Percentiles rank a stretch among this genome's conserved stretches.
Evolutionary conservation across 164 flowering plant species (phyloP).

Genomic region (Taxillus chinensis): DNA sequence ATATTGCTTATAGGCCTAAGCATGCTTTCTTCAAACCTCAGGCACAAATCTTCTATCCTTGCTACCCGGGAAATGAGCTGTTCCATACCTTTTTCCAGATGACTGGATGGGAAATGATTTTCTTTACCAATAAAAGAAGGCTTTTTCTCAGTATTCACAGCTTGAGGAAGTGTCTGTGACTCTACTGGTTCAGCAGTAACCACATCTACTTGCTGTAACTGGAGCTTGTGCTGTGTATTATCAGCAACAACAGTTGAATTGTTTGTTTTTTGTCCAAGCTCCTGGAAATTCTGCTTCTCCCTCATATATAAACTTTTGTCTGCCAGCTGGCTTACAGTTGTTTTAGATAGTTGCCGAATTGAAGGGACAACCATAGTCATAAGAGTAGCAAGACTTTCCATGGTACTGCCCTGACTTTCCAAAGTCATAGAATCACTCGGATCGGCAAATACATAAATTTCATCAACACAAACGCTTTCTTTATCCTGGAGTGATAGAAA

Average conservation of each 20-base stretch:
- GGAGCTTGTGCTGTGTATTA: conserved; percentile 7
- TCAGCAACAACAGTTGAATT: conserved; percentile 12
- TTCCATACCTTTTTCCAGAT: conserved; percentile 41
- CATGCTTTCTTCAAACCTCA: conserved; percentile 74
- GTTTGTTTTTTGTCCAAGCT: conserved; percentile 4
- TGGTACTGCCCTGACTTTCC: conserved; percentile 17
- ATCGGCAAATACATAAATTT: conserved; percentile 73
- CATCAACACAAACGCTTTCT: conserved; percentile 47
- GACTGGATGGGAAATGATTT: conserved; percentile 9
- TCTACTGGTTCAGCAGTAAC: conserved; percentile 2
- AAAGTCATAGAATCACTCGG: conserved; percentile 35
- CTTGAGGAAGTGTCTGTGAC: conserved; percentile 8
- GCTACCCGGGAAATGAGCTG: conserved; percentile 60
- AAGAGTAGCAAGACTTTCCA: conserved; percentile 37
- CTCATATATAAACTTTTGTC: conserved; percentile 16
- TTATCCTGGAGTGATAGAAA: conserved; percentile 67
- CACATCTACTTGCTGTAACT: conserved; percentile 7
- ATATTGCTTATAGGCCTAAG: conserved; percentile 56
- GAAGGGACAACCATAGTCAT: conserved; percentile 85
- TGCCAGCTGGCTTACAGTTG: conserved; percentile 16
- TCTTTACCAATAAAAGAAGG: conserved; percentile 10
- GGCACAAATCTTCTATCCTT: conserved; percentile 51
- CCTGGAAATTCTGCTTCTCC: conserved; percentile 10
- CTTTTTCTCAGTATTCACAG: conserved; percentile 14
- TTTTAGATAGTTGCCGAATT: conserved; percentile 56